Evolutionary conservation across 2,329 filamentous ascomycete genomes (phyloP).

Genomic region (Madurella mycetomatis): DNA sequence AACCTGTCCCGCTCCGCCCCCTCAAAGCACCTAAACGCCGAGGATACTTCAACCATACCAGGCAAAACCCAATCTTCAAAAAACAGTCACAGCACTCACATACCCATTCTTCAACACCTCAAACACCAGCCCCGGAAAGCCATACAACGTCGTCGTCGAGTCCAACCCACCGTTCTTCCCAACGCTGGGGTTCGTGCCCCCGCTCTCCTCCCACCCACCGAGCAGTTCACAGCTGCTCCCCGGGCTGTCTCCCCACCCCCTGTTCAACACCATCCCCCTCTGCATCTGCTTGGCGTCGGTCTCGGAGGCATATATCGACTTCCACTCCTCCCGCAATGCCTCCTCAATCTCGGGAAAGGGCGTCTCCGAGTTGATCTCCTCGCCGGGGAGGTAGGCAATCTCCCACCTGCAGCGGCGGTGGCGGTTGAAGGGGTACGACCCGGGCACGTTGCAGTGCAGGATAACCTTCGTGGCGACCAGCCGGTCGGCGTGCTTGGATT

Average conservation of each 20-base stretch:
- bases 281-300: constrained; percentile 50
- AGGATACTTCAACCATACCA: too few species aligned
- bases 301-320: constrained; percentile 55
- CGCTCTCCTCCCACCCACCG: constrained; percentile 79
- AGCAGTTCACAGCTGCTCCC: constrained; percentile 84
- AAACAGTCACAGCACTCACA: constrained; percentile 85
- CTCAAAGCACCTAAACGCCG: too few species aligned
- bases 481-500: constrained; percentile 51
- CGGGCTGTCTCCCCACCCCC: constrained; percentile 87
- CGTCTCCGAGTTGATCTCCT: constrained; percentile 66
- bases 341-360: constrained; percentile 69
- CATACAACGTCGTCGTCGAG: constrained; percentile 77
- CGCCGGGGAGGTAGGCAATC: constrained; percentile 53
- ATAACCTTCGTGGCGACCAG: constrained; percentile 89
- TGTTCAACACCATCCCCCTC: constrained; percentile 80
- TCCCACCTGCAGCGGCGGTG: constrained; percentile 88
- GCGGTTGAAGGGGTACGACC: constrained; percentile 94
- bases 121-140: constrained; percentile 90
- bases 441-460: constrained; percentile 89
- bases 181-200: constrained; percentile 43
- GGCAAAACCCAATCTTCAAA: constrained; percentile 45
- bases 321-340: constrained; percentile 65
- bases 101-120: constrained; percentile 91
- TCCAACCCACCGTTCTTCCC: constrained; percentile 48
- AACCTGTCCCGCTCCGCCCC: too few species aligned